A percentile compares a stretch with the other conserved stretches of the same genome.
Evolutionary conservation across 495 filamentous ascomycete genomes (phyloP).

Genomic region (Clavariopsis aquatica): DNA sequence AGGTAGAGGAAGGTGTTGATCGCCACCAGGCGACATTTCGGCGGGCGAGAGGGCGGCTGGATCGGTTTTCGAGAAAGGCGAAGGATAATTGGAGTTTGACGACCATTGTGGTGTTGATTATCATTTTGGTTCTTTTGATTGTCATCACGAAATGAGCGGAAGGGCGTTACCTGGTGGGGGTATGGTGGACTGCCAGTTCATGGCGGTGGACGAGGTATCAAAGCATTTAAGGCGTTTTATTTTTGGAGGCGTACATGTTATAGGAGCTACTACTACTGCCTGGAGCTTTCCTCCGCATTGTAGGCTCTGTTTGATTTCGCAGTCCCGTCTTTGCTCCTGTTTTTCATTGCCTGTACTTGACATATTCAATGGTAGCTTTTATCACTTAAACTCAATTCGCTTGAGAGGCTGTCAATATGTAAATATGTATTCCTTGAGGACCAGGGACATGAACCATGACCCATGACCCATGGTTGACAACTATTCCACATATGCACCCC

Average conservation of each 20-base stretch:
- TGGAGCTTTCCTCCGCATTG: background rate
- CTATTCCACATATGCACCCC: too few relatives aligned
- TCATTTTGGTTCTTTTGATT: slow-evolving; percentile 47
- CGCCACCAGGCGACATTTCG: slow-evolving; percentile 75
- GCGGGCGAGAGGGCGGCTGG: slow-evolving; percentile 64
- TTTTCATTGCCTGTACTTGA: too few relatives aligned
- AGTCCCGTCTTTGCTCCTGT: too few relatives aligned
- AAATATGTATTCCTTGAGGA: too few relatives aligned
- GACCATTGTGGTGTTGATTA: slow-evolving; percentile 46
- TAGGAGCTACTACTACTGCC: background rate
- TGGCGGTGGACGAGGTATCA: background rate
- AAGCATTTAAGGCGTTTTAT: slow-evolving; percentile 10
- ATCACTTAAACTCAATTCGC: too few relatives aligned
- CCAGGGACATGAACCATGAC: too few relatives aligned
- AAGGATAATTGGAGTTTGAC: slow-evolving; percentile 48
- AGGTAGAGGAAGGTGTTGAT: slow-evolving; percentile 79
- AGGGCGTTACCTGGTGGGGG: background rate
- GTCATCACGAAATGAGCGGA: slow-evolving; percentile 44
- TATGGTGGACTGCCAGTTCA: too few relatives aligned
- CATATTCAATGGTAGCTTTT: too few relatives aligned
- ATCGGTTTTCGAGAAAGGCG: slow-evolving; percentile 42
- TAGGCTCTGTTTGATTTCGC: too few relatives aligned
- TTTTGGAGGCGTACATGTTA: slow-evolving; percentile 20
- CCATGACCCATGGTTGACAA: too few relatives aligned
- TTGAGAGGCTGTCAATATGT: too few relatives aligned